Base-by-base conservation (phyloP, 805 yeast species). In the Candida incommunis region DNA sequence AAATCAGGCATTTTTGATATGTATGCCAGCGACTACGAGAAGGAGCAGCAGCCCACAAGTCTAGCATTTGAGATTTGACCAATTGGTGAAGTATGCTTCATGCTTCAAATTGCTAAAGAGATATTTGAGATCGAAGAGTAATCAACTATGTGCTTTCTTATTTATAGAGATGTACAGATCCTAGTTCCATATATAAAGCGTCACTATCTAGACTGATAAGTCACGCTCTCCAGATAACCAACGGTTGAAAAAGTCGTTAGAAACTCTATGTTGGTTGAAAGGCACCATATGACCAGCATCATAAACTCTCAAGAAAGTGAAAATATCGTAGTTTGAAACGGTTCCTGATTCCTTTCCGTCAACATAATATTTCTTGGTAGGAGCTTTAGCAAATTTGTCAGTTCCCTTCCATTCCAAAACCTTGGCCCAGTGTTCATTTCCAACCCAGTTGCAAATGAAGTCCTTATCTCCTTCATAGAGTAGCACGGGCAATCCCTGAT, bases 231-330 rank as follows among this genome's bases (percentile, higher is more conserved):
- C 94, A 40, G 64, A 52, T 43, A 85, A 65, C 96, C 96, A 90
- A 62, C 82, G 74, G 69, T 87, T 82, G 50, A 90, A 76, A 87
- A 88, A 80, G 52, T 80, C 92, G 51, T 82, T 70, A 2, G 95
- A 67, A 55, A 72, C 72, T 57, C 75, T 78, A 16, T 96, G 95
- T 68, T 83, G 94, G 65, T 88, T 90, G 57, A 68, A 79, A 21
- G 95, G 94, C 51, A 85, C 95, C 95, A 87, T 86, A 64, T 87
- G 96, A 29, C 95, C 95, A 42, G 92, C 95, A 55, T 80, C 87
- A 55, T 66, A 84, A 41, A 86, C 72, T 62, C 94, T 75, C 58
- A 86, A 70, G 65, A 81, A 86, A 1, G 95, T 81, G 60, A 86
- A 80, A 45, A 76, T 54, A 40, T 75, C 79, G 58, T 46, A 46